Evolutionary conservation across 345 rosid species (phyloP).

Genomic region (Punica granatum): DNA sequence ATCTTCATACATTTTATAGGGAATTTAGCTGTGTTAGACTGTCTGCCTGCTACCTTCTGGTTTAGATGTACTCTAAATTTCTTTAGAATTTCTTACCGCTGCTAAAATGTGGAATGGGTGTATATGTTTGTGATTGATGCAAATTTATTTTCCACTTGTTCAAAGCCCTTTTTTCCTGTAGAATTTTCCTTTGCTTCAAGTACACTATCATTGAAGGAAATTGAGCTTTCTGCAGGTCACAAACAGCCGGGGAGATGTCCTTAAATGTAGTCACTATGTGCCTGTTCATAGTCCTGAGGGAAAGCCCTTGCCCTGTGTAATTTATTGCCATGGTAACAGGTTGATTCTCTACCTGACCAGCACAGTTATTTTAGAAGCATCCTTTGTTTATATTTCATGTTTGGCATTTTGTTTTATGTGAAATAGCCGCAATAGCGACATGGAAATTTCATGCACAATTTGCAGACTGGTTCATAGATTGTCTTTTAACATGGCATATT

Average conservation of each 20-base stretch:
- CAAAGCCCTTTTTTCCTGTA: not conserved
- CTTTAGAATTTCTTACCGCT: not conserved
- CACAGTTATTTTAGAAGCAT: not conserved
- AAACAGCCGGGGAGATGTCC: slow-evolving; percentile 29
- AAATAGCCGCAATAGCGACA: too few relatives aligned
- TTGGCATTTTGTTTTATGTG: too few relatives aligned
- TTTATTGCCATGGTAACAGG: slow-evolving; percentile 43
- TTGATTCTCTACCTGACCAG: not conserved
- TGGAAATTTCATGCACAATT: not conserved
- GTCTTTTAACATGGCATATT: not conserved
- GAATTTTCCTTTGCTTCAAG: not conserved
- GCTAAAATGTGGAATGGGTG: not conserved
- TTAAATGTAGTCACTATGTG: slow-evolving; percentile 32
- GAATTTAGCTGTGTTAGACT: not conserved
- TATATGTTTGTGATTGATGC: not conserved
- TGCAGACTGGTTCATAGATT: not conserved
- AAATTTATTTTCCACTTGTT: not conserved
- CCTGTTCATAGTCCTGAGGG: slow-evolving; percentile 24
- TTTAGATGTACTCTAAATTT: not conserved
- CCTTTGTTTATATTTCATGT: too few relatives aligned
- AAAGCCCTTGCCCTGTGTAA: slow-evolving; percentile 36
- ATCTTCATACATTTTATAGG: not conserved
- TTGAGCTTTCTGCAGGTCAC: slow-evolving; percentile 20
- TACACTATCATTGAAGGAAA: not conserved
- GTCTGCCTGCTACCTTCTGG: too few relatives aligned